Percentiles rank a stretch among this genome's conserved stretches.
Evolutionary conservation across 1,139 yeast genomes (phyloP).

Genomic region (Yamadazyma epiphylla): DNA sequence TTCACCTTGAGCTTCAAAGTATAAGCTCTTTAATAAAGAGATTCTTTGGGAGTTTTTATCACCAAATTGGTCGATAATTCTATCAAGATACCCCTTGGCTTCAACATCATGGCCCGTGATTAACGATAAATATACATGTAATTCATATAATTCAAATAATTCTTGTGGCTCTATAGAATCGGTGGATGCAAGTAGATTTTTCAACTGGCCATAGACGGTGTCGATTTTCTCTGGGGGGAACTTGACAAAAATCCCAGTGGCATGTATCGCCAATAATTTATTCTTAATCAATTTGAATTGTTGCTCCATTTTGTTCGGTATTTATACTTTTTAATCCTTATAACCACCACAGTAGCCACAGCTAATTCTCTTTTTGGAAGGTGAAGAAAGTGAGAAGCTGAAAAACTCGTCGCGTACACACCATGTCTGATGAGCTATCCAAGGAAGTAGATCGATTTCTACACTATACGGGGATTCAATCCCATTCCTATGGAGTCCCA

Average conservation of each 20-base stretch:
- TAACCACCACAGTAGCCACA: no score
- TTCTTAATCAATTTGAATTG: conserved; percentile 15
- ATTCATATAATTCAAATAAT: conserved; percentile 58
- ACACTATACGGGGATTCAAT: conserved; percentile 15
- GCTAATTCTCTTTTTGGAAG: no score
- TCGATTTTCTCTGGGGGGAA: conserved; percentile 33
- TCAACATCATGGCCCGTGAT: conserved; percentile 65
- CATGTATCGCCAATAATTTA: conserved; percentile 21
- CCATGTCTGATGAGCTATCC: conserved; percentile 10
- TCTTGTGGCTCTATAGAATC: conserved; percentile 43
- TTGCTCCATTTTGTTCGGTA: no score
- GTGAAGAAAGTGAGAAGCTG: no score
- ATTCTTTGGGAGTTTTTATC: conserved; percentile 46
- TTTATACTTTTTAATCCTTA: no score
- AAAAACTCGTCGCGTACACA: conserved; percentile 1
- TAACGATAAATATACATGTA: conserved; percentile 66
- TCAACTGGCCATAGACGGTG: conserved; percentile 28
- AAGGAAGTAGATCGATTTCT: conserved; percentile 11
- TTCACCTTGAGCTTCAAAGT: conserved; percentile 53
- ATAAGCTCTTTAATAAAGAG: conserved; percentile 53
- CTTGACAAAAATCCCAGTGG: conserved; percentile 34
- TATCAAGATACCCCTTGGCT: conserved; percentile 63
- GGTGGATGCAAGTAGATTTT: conserved; percentile 25
- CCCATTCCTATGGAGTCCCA: conserved; percentile 28
- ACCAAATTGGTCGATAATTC: conserved; percentile 62